Base-by-base conservation (phyloP, 768 basidiomycete genomes). In the Russula abietina region DNA sequence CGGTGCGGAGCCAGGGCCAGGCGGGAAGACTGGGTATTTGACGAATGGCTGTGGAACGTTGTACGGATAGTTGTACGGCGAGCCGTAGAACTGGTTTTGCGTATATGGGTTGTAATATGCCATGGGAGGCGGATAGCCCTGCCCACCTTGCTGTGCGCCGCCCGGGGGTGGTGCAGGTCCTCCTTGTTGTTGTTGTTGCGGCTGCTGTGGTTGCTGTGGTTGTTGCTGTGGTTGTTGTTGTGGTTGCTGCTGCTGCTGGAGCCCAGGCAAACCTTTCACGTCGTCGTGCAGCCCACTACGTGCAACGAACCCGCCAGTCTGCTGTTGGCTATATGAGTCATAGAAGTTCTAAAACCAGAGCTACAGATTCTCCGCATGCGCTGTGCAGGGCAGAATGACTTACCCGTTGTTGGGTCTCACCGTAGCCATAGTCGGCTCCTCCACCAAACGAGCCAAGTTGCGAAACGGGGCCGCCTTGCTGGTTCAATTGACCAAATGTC, bases 251-350 rank as follows among this genome's bases (percentile, higher is more conserved):
- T 84, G 82, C 62, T 79, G 82, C 67, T 86, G 86, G 36, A 80
- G 75, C 12, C 79, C 77, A 9, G 86, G 81, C 41, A 89, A 76
- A 46, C 83, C 83, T 72, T 91, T 91, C 66, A 86, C 80, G 56
- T 92, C 90, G 43, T 92, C 90, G 52, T 90, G 89, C 9, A 91
- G 78, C 26, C 80, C 81, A 64, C 79, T 83, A 22, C 90, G 81
- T 61, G 80, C 82, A 38, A 81, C 81, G 66, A 91, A 92, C 77
- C 81, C 48, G 79, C 76, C 57, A 81, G 86, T 67, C 85, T 88
- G 51, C 73, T 74, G 70, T 91, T 65, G 67, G 55, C 65, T 62
- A 56, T 68, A 91, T 10, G 83, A 82, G 49, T 91, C 89, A 69
- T 92, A 92, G 75, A 90, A 89, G 67, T 83, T 83, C 87, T 88